These are phyloP conservation scores for Agroathelia rolfsii DNA, from an alignment of 1,284 basidiomycete genomes.

Conservation along the genomic window DNA sequence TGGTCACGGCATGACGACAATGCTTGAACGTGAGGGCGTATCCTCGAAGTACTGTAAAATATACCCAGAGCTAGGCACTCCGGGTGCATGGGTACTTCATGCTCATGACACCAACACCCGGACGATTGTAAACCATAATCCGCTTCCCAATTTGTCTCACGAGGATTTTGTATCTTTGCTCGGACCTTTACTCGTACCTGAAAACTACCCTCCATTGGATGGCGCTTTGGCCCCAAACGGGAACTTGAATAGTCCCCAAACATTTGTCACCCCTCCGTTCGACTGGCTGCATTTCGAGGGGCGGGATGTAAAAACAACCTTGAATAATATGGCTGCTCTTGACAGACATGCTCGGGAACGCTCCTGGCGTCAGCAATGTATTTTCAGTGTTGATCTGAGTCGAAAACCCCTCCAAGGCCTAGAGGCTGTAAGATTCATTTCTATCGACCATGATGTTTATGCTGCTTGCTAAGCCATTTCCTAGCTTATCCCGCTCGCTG, in stretches of 20 bases:
- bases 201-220: conserved; percentile 51
- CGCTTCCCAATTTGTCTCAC: conserved; percentile 72
- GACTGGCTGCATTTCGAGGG: conserved; percentile 81
- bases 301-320: conserved; percentile 61
- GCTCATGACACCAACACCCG: conserved; percentile 56
- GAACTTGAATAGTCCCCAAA: conserved; percentile 48
- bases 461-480: conserved; percentile 11
- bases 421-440: conserved; percentile 48
- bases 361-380: conserved; percentile 70
- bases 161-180: conserved; percentile 73
- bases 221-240: no score
- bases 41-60: conserved; percentile 65
- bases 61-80: conserved; percentile 60
- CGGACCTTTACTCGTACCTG: conserved; percentile 66
- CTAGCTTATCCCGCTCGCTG: conserved; percentile 69
- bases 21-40: conserved; percentile 56
- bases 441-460: conserved; percentile 7
- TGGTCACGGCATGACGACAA: conserved; percentile 55
- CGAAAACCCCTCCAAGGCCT: conserved; percentile 65
- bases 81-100: conserved; percentile 73
- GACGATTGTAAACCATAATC: conserved; percentile 76
- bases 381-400: conserved; percentile 69
- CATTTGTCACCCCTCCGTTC: no score
- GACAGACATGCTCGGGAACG: conserved; percentile 71
- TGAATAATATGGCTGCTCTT: conserved; percentile 64